Conservation (phyloP, 192 early-diverging fungal species). For the Entomortierella lignicola region DNA sequence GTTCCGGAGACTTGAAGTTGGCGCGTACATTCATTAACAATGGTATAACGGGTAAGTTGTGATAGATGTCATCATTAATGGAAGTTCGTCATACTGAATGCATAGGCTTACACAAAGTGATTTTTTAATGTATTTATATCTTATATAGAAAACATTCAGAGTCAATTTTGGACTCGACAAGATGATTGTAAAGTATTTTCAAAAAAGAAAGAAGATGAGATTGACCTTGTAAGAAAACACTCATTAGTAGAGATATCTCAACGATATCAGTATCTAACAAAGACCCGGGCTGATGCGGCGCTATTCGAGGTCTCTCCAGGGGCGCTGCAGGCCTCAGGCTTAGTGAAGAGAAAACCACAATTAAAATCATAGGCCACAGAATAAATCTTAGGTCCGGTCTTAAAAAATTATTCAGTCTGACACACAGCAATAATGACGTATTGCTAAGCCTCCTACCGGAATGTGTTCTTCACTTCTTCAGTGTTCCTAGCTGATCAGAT, state of each 20-base stretch:
- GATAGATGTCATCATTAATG: background rate
- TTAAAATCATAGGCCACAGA: no score
- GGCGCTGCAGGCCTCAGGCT: background rate
- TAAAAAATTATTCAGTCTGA: no score
- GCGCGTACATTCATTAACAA: conserved; percentile 2
- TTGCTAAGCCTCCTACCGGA: no score
- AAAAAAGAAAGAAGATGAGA: conserved; percentile 13
- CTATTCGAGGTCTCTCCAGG: conserved; percentile 1
- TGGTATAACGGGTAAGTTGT: conserved; percentile 16
- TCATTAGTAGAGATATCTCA: conserved; percentile 6
- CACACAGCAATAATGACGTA: no score
- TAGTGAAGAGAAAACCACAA: conserved; percentile 4
- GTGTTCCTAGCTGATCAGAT: no score
- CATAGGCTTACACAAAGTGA: no score
- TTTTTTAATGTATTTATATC: background rate
- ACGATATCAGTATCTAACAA: conserved; percentile 17
- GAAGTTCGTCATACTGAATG: no score
- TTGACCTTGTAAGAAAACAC: background rate
- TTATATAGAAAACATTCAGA: conserved; percentile 11
- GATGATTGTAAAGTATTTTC: conserved; percentile 29
- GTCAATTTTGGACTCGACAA: conserved; percentile 28
- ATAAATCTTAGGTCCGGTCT: no score
- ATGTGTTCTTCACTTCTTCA: no score
- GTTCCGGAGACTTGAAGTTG: conserved; percentile 18
- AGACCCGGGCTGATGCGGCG: conserved; percentile 17